Percentiles rank a stretch among this genome's conserved stretches.
Evolutionary conservation across 2,329 filamentous ascomycete species (phyloP).

Genomic region (Cladorrhinum sp.): DNA sequence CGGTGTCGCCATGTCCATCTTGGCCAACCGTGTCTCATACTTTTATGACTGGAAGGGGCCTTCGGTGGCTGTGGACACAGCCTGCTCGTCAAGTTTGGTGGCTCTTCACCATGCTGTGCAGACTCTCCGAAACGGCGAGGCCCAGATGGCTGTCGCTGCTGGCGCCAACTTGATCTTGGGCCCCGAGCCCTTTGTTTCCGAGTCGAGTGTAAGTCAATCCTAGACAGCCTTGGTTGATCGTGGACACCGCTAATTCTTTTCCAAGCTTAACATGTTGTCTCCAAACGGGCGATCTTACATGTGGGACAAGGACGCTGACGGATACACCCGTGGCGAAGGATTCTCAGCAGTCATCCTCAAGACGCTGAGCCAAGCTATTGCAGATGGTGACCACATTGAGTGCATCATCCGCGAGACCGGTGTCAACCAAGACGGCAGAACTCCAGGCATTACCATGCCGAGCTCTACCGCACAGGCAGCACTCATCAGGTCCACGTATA

Average conservation of each 20-base stretch:
- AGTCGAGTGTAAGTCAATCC: no score
- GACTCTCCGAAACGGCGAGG: constrained; percentile 28
- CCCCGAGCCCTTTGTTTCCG: constrained; percentile 34
- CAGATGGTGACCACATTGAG: constrained; percentile 41
- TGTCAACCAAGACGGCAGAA: constrained; percentile 45
- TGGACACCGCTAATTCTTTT: no score
- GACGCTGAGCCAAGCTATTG: constrained; percentile 42
- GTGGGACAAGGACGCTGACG: constrained; percentile 47
- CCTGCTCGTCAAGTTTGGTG: constrained; percentile 14
- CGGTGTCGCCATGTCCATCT: constrained; percentile 34
- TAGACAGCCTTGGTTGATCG: no score
- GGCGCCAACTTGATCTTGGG: constrained; percentile 35
- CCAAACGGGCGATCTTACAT: constrained; percentile 36
- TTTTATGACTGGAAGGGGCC: constrained; percentile 15
- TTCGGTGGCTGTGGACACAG: constrained; percentile 18
- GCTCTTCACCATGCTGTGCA: constrained; percentile 7
- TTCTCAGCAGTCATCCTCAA: constrained; percentile 47
- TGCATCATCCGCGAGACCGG: constrained; percentile 43
- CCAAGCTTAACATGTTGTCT: constrained; percentile 37
- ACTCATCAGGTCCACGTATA: constrained; percentile 41
- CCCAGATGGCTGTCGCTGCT: constrained; percentile 32
- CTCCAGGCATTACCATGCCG: constrained; percentile 49
- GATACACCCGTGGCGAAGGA: constrained; percentile 54
- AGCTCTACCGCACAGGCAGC: constrained; percentile 38
- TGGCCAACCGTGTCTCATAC: constrained; percentile 23